Evolutionary conservation across 2,329 filamentous ascomycete genomes (phyloP), one percentile per base, ranked within the genome.

Genomic region (Penicillium thymicola): DNA sequence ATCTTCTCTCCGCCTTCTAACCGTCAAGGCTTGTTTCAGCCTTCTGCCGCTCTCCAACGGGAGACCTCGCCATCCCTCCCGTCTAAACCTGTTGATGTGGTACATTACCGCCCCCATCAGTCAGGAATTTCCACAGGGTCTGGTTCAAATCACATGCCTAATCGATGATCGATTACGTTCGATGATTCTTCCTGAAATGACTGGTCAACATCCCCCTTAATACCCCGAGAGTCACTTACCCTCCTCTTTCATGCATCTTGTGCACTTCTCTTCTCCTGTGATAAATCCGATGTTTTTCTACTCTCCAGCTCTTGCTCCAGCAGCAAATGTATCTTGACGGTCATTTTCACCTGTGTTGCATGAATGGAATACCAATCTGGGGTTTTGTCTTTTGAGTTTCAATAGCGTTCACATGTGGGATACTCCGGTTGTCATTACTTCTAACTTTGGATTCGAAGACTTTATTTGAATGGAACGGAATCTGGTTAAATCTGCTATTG

Each of bases 11-110:
- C 73, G 7, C 66, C 71, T 41, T 61, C 71, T 21, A 65, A 67
- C 32, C 71, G 73, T 37, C 66, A 73, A 27, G 67, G 72, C 32
- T 59, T 74, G 23, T 75, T 75, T 38, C 69, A 68, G n/a, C 55
- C 59, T 38, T 62, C 68, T 16, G 54, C 63, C 9, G 56, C 63
- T 21, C 59, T 65, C 18, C 73, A 69, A 59, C 64, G 63, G 38
- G 71, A 72, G 32, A 46, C 63, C n/a, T 72, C 72, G 4, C 66
- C 70, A 13, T 60, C 67, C n/a, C 55, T 70, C n/a, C 60, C 66
- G 16, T 62, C 68, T 14, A 72, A 71, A 53, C 58, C 66, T 18
- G 67, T 67, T 43, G 69, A 69, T 48, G 61, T 65, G 25, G 59
- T 73, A 32, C 71, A 73, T 62, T 65, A 65, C 36, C 64, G 57